Evolutionary conservation across 208 protist species (phyloP), one percentile per base, ranked within the genome.

Genomic region (Histomonas meleagridis): DNA sequence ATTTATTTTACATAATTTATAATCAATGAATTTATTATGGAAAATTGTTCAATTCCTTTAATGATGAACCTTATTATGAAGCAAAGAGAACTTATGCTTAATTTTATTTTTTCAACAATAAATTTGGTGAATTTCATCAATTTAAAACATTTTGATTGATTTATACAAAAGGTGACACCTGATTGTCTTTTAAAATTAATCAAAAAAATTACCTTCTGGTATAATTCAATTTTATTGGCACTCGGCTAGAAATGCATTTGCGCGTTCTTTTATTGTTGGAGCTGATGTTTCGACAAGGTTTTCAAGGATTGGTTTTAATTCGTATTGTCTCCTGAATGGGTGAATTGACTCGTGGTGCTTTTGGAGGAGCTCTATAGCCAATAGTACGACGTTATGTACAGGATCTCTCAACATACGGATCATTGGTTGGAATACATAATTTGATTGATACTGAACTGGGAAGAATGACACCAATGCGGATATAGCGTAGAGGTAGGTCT

Each of bases 391-490:
- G 21, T 81, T 81, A 18, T 81, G 35, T 1, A 81, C 70, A 7
- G 3, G 26, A 81, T 81, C 70, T 23, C n/a, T 81, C 35, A 81
- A 23, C 70, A 81, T 81, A 51, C 70, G 48, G n/a, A 81, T 81
- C 70, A 81, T 81, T 51, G 70, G 70, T 23, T 81, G 70, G 43
- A 81, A 81, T 12, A 81, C 70, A 43, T 81, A 81, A 43, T 81
- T 81, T 28, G n/a, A 46, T 23, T 81, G 70, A 51, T 81, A 81
- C 70, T 81, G 70, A 51, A 81, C 70, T 48, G 70, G 70, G 43
- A 81, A 81, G 43, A 81, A 81, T 1, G 23, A 18, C 48, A 35
- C 70, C 1, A 81, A 21, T 9, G 14, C 70, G 0, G 70, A 81
- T 21, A 81, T 81, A n/a, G 40, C 21, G n/a, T 32, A 23, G 2